Evolutionary conservation across 257 asterid genomes (phyloP).

Genomic region (Solanum tacnaense): DNA sequence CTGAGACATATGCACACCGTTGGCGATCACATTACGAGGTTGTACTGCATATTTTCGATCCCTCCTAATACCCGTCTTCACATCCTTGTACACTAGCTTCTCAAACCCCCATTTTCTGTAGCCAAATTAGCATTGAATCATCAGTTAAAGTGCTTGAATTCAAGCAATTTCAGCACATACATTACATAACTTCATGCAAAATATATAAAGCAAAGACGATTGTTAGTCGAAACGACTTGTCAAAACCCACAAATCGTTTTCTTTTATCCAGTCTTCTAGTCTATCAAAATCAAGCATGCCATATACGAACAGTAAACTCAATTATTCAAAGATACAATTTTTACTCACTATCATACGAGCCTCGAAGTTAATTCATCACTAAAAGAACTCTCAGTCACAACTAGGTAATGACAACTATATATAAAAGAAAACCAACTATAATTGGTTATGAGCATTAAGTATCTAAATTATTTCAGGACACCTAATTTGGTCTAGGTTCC

Average conservation of each 20-base stretch:
- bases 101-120: conserved; percentile 85
- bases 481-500: background rate
- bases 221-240: background rate
- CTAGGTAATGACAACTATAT: background rate
- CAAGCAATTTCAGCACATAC: background rate
- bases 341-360: background rate
- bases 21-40: conserved; percentile 58
- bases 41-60: conserved; percentile 73
- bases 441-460: background rate
- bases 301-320: background rate
- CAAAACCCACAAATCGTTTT: background rate
- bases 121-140: background rate
- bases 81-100: conserved; percentile 67
- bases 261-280: background rate
- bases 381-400: background rate
- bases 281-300: background rate
- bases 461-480: background rate
- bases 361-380: background rate
- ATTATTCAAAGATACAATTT: background rate
- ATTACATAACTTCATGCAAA: background rate
- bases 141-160: background rate
- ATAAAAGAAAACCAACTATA: background rate
- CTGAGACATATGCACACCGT: conserved; percentile 84
- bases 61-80: conserved; percentile 44
- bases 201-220: background rate